Evolutionary conservation across 2,329 filamentous ascomycete species (phyloP), one percentile per base, ranked within the genome.

Genomic region (Ophiostoma perfectum): DNA sequence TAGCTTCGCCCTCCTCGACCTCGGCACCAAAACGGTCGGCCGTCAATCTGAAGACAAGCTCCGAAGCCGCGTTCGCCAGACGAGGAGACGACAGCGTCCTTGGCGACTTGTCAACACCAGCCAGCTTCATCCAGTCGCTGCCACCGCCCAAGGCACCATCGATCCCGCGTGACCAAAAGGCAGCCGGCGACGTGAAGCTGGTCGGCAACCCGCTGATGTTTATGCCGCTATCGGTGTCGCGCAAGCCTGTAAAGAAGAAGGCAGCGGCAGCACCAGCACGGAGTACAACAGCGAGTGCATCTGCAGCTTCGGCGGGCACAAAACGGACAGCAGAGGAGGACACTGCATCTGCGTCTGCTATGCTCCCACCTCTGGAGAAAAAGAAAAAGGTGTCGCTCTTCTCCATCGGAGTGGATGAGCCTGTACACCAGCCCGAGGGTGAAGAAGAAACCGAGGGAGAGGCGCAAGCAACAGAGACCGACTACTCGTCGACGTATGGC

Each of bases 161-260:
- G 44, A 83, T 85, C 73, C 82, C 84, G 1, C 80, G 80, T 12
- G 83, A 84, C 58, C 82, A 86, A 74, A 86, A 87, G 74, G 78
- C 83, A 39, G 84, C 83, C n/a, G 81, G 85, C 1, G 86, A 89
- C 69, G 84, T 90, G 16, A 89, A 91, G 78, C 78, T 90, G 14
- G 85, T 89, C 2, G 91, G 90, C 27, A 95, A 93, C 73, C 87
- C 92, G 12, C 86, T 93, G 77, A 91, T 92, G 86, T 97, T 98
- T 78, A 90, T 89, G 75, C 94, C 94, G 3, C 81, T 97, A 49
- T 97, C 93, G 0, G 93, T 97, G 14, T 86, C 88, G 16, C 85
- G 91, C 70, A 92, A 90, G 71, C 83, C 88, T 42, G 86, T 85
- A 3, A 70, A 73, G 9, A 27, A 14, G 44, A 55, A 58, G 38